phyloP scores from a whole-genome alignment of 2,329 filamentous ascomycete species.

The Cladophialophora bantiana region DNA sequence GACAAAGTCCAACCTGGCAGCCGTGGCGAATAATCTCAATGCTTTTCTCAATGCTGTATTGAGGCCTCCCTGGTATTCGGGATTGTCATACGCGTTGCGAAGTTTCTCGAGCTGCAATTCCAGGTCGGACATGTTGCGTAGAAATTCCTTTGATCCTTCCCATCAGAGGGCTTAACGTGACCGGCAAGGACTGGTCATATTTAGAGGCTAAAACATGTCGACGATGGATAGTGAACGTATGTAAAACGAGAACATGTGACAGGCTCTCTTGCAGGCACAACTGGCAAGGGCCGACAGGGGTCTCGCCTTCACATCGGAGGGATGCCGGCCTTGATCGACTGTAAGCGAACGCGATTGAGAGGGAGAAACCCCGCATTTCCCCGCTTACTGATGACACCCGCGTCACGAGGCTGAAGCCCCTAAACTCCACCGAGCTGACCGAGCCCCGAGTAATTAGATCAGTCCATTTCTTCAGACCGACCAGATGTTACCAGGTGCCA shows the following conservation, averaged over 20 bases:
- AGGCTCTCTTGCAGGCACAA: neutral
- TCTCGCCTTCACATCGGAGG: neutral
- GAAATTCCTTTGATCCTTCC: neutral
- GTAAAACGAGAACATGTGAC: neutral
- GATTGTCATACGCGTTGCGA: slow-evolving; percentile 8
- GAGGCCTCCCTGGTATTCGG: slow-evolving; percentile 9
- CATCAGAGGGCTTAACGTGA: neutral
- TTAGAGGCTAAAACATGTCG: neutral
- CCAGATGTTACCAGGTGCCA: neutral
- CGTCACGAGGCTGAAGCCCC: slow-evolving; percentile 21
- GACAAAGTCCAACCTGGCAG: slow-evolving; percentile 13
- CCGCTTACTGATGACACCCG: neutral
- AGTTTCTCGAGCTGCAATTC: slow-evolving; percentile 6
- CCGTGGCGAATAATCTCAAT: slow-evolving; percentile 7
- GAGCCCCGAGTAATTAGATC: neutral
- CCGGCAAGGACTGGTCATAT: neutral
- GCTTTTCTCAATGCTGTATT: slow-evolving; percentile 10
- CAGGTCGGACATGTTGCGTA: slow-evolving; percentile 9
- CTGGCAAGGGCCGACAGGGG: too few relatives aligned
- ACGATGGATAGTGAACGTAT: neutral
- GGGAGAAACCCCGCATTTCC: slow-evolving; percentile 5
- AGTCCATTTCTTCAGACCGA: neutral
- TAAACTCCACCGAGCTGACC: neutral
- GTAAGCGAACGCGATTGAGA: neutral
- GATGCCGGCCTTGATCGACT: slow-evolving; percentile 16